Percentiles rank a stretch among this genome's conserved stretches.
These are phyloP conservation scores for Hypoxylon fragiforme DNA, from an alignment of 495 filamentous ascomycete genomes.

Conservation along the genomic window DNA sequence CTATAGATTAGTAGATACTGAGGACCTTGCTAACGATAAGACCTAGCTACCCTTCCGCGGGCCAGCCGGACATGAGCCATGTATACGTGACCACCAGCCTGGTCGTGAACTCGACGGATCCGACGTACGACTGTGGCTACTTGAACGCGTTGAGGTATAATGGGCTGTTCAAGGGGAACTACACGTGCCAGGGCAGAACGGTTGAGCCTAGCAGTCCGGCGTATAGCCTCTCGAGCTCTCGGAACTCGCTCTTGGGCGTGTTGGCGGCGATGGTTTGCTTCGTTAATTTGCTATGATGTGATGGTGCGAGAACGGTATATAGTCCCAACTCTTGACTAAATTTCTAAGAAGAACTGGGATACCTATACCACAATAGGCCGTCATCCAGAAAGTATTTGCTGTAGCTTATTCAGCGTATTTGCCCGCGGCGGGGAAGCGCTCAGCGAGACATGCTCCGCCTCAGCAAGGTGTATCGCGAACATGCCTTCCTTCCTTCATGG, in stretches of 20 bases:
- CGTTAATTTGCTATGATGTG: neutral
- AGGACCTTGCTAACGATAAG: too few relatives aligned
- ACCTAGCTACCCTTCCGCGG: too few relatives aligned
- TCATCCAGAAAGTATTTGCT: slow-evolving; percentile 7
- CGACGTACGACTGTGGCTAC: slow-evolving; percentile 15
- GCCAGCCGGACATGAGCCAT: slow-evolving; percentile 1
- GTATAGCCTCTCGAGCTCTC: neutral
- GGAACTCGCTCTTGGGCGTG: neutral
- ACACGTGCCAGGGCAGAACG: slow-evolving; percentile 15
- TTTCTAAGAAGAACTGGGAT: too few relatives aligned
- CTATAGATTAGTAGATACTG: too few relatives aligned
- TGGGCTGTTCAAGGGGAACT: slow-evolving; percentile 12
- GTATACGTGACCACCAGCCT: slow-evolving; percentile 13
- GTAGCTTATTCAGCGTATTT: slow-evolving; percentile 7
- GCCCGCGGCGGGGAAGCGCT: slow-evolving; percentile 4
- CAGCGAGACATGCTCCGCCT: neutral
- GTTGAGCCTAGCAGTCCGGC: slow-evolving; percentile 2
- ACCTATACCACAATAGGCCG: too few relatives aligned
- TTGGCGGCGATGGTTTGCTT: neutral
- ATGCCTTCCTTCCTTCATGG: slow-evolving; percentile 22
- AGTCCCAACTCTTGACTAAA: too few relatives aligned
- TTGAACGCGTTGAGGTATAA: slow-evolving; percentile 8
- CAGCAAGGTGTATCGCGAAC: slow-evolving; percentile 8
- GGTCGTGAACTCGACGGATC: slow-evolving; percentile 15
- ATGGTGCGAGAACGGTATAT: too few relatives aligned